A percentile compares a stretch with the other conserved stretches of the same genome.
Conservation (phyloP, 1,284 basidiomycete genomes). For the Exobasidium cylindrosporum region DNA sequence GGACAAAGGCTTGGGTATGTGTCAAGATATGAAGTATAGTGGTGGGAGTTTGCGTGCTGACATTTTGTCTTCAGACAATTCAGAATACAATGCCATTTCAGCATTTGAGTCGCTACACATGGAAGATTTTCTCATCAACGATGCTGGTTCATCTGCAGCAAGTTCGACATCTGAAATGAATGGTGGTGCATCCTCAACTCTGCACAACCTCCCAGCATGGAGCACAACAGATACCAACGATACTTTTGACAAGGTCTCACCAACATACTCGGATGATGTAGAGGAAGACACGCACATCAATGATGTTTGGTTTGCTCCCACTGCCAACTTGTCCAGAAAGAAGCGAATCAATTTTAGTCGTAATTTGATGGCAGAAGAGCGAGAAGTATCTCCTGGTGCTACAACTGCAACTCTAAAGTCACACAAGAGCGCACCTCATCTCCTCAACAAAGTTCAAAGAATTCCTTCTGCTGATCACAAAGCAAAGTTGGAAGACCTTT, state of each 20-base stretch:
- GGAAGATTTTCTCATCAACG: slow-evolving; percentile 32
- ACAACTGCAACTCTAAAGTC: background rate
- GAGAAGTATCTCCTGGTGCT: background rate
- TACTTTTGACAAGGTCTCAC: slow-evolving; percentile 1
- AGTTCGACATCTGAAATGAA: slow-evolving; percentile 11
- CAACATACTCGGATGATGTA: slow-evolving; percentile 29
- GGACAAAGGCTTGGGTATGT: background rate
- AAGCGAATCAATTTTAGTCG: background rate
- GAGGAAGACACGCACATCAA: slow-evolving; percentile 21
- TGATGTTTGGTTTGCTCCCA: slow-evolving; percentile 11
- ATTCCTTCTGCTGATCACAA: background rate
- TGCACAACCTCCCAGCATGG: slow-evolving; percentile 36
- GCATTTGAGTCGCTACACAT: slow-evolving; percentile 28
- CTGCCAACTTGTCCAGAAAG: slow-evolving; percentile 1
- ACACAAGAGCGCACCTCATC: slow-evolving; percentile 27
- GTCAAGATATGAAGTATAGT: slow-evolving; percentile 5
- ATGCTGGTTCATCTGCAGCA: slow-evolving; percentile 23
- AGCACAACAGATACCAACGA: slow-evolving; percentile 8
- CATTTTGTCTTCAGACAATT: background rate
- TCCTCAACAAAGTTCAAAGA: slow-evolving; percentile 19
- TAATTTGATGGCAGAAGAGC: background rate
- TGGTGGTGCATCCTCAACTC: background rate
- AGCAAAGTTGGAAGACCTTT: slow-evolving; percentile 28
- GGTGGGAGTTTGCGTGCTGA: background rate
- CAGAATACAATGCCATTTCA: slow-evolving; percentile 22